Evolutionary conservation across 768 basidiomycete species (phyloP).

Genomic region (Phlebiopsis flavidoalba): DNA sequence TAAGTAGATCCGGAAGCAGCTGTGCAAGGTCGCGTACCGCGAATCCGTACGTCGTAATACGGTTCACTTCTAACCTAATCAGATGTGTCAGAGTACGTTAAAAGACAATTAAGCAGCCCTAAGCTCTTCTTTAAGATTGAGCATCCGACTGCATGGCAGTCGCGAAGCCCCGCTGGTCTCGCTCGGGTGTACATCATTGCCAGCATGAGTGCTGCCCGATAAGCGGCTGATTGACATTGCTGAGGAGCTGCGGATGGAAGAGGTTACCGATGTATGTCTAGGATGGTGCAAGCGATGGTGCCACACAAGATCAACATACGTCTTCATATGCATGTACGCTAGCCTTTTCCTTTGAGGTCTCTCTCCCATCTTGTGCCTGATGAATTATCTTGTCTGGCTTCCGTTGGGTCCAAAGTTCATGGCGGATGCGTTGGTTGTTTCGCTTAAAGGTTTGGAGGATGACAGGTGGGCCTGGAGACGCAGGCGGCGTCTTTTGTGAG

Average conservation of each 20-base stretch:
- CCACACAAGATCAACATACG: conserved; percentile 38
- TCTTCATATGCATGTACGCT: conserved; percentile 80
- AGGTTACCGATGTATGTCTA: background rate
- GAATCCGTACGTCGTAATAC: conserved; percentile 69
- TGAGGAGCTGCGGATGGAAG: conserved; percentile 56
- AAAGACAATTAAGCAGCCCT: background rate
- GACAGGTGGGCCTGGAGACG: conserved; percentile 65
- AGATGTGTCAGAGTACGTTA: background rate
- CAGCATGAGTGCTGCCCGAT: conserved; percentile 76
- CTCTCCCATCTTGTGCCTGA: too few species aligned
- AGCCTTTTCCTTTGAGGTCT: conserved; percentile 69
- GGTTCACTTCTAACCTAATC: conserved; percentile 70
- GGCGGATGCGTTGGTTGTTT: conserved; percentile 71
- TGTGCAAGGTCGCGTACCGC: conserved; percentile 78
- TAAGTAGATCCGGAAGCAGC: conserved; percentile 87
- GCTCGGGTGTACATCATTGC: conserved; percentile 80
- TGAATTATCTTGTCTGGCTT: conserved; percentile 79
- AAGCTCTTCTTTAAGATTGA: conserved; percentile 66
- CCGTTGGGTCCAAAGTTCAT: conserved; percentile 73
- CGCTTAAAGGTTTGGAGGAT: conserved; percentile 82
- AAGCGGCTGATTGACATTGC: conserved; percentile 67
- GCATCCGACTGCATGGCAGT: conserved; percentile 81
- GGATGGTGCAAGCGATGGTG: background rate
- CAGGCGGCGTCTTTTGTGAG: conserved; percentile 39
- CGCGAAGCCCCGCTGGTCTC: conserved; percentile 84